Evolutionary conservation across 2,329 filamentous ascomycete species (phyloP), one percentile per base, ranked within the genome.

Genomic region (Clonostachys rosea): DNA sequence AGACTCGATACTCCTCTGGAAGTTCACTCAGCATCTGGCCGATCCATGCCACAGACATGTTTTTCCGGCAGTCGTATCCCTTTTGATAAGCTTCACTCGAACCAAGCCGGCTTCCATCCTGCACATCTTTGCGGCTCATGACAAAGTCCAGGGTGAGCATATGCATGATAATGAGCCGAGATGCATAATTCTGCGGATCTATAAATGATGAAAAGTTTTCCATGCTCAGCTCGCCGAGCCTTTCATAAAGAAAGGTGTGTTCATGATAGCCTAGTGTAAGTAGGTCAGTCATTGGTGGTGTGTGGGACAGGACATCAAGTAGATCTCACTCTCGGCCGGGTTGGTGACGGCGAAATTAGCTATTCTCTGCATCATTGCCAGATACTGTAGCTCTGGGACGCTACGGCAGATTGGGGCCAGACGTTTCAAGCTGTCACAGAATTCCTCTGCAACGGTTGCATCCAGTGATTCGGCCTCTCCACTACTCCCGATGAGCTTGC

Each of bases 1-100:
- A 66, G 13, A 51, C 42, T 1, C 52, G 55, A 45, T 68, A 65
- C 34, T 63, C 49, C 2, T 35, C 47, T 9, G 60, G 64, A 35
- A 68, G 55, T 2, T 59, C 54, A 6, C 56, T 52, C 9, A 63
- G 59, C 11, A 73, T 65, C 30, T 56, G 50, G 39, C 66, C 59
- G 0, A 62, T 58, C 71, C 73, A 75, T 12, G 66, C 56, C 37
- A 67, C 56, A 5, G 62, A 64, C 49, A 62, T 60, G 18, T 50
- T 52, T 20, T 58, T 59, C 37, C 57, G 51, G 16, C 49, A 53
- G 16, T 56, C 50, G 12, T 52, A 50, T 0, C 56, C 54, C 33
- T 54, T 53, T 9, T 51, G 43, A 10, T 30, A 30, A 30, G 24
- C 24, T 30, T 30, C 24, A 30, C 24, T 30, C 24, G 24, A 30